A percentile compares a stretch with the other conserved stretches of the same genome.
Conservation (phyloP, 2,329 filamentous ascomycete genomes). For the Alternaria metachromatica region DNA sequence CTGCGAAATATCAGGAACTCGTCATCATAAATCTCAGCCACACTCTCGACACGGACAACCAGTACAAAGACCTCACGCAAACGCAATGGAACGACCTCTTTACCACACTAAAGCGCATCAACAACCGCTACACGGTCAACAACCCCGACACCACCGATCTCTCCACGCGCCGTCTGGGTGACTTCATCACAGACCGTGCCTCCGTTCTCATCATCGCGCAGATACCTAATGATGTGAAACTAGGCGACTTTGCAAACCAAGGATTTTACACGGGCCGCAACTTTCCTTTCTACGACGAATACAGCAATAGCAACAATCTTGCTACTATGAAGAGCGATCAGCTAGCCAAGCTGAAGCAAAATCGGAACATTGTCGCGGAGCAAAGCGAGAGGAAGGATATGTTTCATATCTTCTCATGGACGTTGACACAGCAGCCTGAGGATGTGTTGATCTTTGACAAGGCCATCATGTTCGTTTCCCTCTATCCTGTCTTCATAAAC, state of each 20-base stretch:
- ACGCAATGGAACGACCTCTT: conserved; percentile 55
- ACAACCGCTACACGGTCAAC: conserved; percentile 47
- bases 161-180: conserved; percentile 39
- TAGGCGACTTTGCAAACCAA: conserved; percentile 39
- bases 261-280: conserved; percentile 45
- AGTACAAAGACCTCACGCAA: conserved; percentile 48
- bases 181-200: conserved; percentile 48
- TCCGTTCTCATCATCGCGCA: conserved; percentile 48
- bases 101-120: conserved; percentile 50
- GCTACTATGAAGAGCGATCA: conserved; percentile 47
- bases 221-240: conserved; percentile 34
- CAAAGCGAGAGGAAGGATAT: conserved; percentile 32
- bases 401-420: conserved; percentile 49
- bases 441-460: conserved; percentile 43
- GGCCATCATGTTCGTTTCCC: conserved; percentile 34
- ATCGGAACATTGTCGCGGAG: conserved; percentile 38
- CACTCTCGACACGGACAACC: conserved; percentile 51
- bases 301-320: conserved; percentile 45
- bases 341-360: conserved; percentile 43
- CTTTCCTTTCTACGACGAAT: conserved; percentile 46
- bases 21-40: conserved; percentile 58
- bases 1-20: conserved; percentile 53
- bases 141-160: conserved; percentile 39
- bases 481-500: neutral
- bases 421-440: conserved; percentile 43